Evolutionary conservation across 805 yeast genomes (phyloP), one percentile per base, ranked within the genome.

Genomic region (Ogataea corticis): DNA sequence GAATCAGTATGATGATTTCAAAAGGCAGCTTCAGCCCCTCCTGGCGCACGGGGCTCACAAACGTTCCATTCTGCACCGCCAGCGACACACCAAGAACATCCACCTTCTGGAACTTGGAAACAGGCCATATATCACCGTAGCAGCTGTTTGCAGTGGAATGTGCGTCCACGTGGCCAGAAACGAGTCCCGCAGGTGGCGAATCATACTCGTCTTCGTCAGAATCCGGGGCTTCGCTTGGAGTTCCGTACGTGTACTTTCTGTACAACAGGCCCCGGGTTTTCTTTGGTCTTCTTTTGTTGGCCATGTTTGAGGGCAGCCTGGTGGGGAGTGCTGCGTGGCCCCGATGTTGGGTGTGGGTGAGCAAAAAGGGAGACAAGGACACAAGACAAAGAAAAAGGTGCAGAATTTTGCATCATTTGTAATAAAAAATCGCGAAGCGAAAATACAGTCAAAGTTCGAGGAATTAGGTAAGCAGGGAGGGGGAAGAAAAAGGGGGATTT

Each of bases 261-360:
- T 87, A 90, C 31, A 59, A 60, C 5, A 91, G 90, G 45, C 90
- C 89, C 51, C 83, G 82, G 38, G 77, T 72, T 73, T 90, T 85
- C 72, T 85, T 85, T 10, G 96, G 90, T 63, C 97, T 77, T 59
- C 91, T 69, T 66, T 89, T 90, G 67, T 90, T 90, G 28, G 90
- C 97, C 83, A 90, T 90, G 25, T 16, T 18, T 16, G 18, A 7
- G 12, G 4, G 18, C 17, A 17, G 14, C 27, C 27, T 17, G 16
- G 33, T 18, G 33, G 10, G 18, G 38, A 13, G 11, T 18, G 23
- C 7, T 21, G 38, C 16, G 15, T 30, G 31, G 30, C 38, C 38
- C 27, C 12, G 13, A 28, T 11, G 38, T 15, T 21, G 31, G 38
- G 15, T n/a, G 38, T 16, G 14, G 31, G 38, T 14, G 29, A 16